A percentile compares a stretch with the other conserved stretches of the same genome.
These are phyloP conservation scores for Wickerhamiella azyma DNA, from an alignment of 805 yeast genomes.

Conservation along the genomic window DNA sequence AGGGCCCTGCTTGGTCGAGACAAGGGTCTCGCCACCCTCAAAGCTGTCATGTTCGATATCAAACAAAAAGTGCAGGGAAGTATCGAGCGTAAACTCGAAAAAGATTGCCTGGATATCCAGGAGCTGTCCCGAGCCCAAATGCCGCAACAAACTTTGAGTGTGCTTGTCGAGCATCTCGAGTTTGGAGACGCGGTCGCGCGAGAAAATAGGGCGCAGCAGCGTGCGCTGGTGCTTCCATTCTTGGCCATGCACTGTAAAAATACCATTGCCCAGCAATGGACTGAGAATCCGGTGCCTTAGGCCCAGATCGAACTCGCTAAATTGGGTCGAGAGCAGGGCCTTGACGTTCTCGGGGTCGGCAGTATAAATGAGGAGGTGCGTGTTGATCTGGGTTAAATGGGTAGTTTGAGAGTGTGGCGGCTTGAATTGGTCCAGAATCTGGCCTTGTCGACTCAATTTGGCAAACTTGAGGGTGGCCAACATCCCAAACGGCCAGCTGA, in stretches of 20 bases:
- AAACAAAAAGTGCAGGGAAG: slow-evolving; percentile 43
- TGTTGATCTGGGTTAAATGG: not conserved
- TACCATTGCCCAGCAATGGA: slow-evolving; percentile 25
- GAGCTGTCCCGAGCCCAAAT: not conserved
- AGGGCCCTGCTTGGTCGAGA: slow-evolving; percentile 7
- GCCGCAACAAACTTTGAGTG: not conserved
- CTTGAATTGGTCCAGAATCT: not conserved
- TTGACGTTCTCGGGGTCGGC: slow-evolving; percentile 24
- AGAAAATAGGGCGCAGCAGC: slow-evolving; percentile 24
- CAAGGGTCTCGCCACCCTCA: slow-evolving; percentile 4
- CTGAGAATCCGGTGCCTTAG: slow-evolving; percentile 16
- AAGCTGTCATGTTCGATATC: slow-evolving; percentile 22
- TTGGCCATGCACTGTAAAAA: slow-evolving; percentile 24
- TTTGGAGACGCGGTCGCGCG: slow-evolving; percentile 19
- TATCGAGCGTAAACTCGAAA: slow-evolving; percentile 22
- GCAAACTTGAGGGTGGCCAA: not conserved
- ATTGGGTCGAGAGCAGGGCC: slow-evolving; percentile 23
- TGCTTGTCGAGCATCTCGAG: slow-evolving; percentile 19
- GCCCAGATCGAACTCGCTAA: slow-evolving; percentile 23
- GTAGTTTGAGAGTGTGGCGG: not conserved
- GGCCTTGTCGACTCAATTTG: not conserved
- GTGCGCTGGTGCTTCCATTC: slow-evolving; percentile 26
- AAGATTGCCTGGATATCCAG: slow-evolving; percentile 22
- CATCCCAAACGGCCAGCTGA: slow-evolving; percentile 9
- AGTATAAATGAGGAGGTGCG: slow-evolving; percentile 13